These are phyloP conservation scores for Rubia balearica DNA, from an alignment of 305 asterid species.

Conservation along the genomic window DNA sequence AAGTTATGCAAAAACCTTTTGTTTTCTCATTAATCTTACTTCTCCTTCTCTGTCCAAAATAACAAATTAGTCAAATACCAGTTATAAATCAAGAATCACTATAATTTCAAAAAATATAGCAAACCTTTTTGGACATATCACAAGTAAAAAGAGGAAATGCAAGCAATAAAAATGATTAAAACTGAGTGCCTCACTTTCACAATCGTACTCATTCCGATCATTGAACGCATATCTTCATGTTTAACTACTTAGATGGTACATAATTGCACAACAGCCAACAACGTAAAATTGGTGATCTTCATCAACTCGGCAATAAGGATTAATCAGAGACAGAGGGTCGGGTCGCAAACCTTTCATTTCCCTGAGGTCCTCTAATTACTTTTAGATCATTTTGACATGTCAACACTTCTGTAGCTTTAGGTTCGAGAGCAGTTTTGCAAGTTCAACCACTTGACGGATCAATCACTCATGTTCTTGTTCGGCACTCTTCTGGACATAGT, in stretches of 20 bases:
- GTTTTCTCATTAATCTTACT: conserved; percentile 82
- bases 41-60: conserved; percentile 52
- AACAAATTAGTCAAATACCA: conserved; percentile 2
- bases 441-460: conserved; percentile 55
- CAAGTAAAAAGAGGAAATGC: no score
- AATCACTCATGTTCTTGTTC: conserved; percentile 60
- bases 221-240: background rate
- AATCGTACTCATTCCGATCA: conserved; percentile 56
- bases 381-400: conserved; percentile 62
- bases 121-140: conserved; percentile 76
- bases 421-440: conserved; percentile 56
- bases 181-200: conserved; percentile 59
- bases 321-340: background rate
- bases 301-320: no score
- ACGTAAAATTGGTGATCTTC: no score
- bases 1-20: conserved; percentile 68
- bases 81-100: background rate
- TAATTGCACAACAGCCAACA: no score
- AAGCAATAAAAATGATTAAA: background rate
- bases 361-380: conserved; percentile 82
- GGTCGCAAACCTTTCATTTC: conserved; percentile 76
- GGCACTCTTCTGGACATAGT: conserved; percentile 41
- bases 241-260: no score
- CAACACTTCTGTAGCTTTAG: conserved; percentile 56
- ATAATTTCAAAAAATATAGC: background rate